These are phyloP conservation scores for Verticillium longisporum DNA, from an alignment of 2,329 filamentous ascomycete species.

Conservation along the genomic window DNA sequence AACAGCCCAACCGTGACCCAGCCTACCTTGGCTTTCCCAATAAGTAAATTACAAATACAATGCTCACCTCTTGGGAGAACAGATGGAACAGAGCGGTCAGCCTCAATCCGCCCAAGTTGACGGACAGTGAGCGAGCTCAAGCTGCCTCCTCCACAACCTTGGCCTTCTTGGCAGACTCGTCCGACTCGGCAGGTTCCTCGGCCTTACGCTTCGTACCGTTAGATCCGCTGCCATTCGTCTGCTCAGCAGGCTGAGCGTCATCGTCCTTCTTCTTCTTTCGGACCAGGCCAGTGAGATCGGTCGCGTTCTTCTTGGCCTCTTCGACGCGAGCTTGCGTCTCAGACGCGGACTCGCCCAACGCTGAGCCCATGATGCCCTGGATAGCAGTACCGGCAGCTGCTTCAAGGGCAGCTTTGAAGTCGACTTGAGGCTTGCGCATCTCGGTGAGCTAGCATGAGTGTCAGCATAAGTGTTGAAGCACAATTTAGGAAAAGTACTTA, in stretches of 20 bases:
- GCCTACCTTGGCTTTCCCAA: not conserved
- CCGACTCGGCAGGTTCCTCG: constrained; percentile 27
- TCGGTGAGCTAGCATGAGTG: constrained; percentile 52
- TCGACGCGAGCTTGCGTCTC: constrained; percentile 59
- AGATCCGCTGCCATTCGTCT: constrained; percentile 16
- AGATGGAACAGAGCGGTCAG: not conserved
- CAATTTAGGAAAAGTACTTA: constrained; percentile 27
- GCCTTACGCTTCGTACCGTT: constrained; percentile 52
- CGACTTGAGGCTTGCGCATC: constrained; percentile 55
- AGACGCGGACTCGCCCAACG: constrained; percentile 54
- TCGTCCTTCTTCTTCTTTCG: constrained; percentile 57
- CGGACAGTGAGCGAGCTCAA: constrained; percentile 3
- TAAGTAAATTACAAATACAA: not conserved
- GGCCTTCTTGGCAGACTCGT: constrained; percentile 22
- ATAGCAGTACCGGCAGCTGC: constrained; percentile 40
- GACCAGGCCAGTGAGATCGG: constrained; percentile 67
- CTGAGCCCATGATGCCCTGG: constrained; percentile 56
- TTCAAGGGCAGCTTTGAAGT: constrained; percentile 48
- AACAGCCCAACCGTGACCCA: not conserved
- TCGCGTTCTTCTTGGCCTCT: constrained; percentile 67
- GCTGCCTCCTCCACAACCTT: constrained; percentile 24
- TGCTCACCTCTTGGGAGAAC: not conserved
- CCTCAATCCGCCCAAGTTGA: not conserved
- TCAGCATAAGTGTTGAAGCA: not conserved
- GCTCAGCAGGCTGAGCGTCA: constrained; percentile 15